Evolutionary conservation across 2,329 filamentous ascomycete species (phyloP), one percentile per base, ranked within the genome.

Genomic region (Sarocladiaceae sp.): DNA sequence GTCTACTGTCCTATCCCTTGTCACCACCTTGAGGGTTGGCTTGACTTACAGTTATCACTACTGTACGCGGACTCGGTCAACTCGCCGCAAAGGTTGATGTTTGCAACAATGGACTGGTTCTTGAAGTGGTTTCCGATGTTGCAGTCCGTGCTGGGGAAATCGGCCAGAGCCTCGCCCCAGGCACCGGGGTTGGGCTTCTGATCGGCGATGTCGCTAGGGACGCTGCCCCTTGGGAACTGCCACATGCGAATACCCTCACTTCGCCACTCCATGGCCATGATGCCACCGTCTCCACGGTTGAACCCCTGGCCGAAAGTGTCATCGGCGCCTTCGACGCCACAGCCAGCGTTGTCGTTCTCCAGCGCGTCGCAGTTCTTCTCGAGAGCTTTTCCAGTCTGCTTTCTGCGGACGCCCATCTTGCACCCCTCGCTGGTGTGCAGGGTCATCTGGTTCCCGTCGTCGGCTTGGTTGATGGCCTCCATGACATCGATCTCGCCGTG

Each of bases 401-500:
- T 67, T 45, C 80, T 71, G 53, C 67, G 69, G 31, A 76, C 73
- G 35, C 68, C 58, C 63, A 76, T 78, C 45, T 66, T 69, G 53
- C 77, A 81, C 10, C 61, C 61, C 0, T 62, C 48, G 3, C 61
- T 72, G 3, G 78, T 79, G 63, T 83, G 80, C 33, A 83, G 66
- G 3, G 77, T 76, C 62, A 82, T 70, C 50, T 72, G 66, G 55
- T 80, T 82, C 24, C 79, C 78, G 13, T 68, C 60, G 2, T 60
- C 63, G 31, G 64, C 78, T 40, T 68, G 58, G 59, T 83, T 82
- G 45, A 70, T 69, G 7, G 76, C 67, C 58, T 82, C 79, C 59
- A 83, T 69, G 19, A 82, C 55, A 56, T 82, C 79, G 48, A 83
- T 82, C 58, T 85, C 82, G 47, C 81, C 81, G 50, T 83, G 69